Evolutionary conservation across 1,139 yeast species (phyloP), one percentile per base, ranked within the genome.

Genomic region (Saccharomycopsis phalli): DNA sequence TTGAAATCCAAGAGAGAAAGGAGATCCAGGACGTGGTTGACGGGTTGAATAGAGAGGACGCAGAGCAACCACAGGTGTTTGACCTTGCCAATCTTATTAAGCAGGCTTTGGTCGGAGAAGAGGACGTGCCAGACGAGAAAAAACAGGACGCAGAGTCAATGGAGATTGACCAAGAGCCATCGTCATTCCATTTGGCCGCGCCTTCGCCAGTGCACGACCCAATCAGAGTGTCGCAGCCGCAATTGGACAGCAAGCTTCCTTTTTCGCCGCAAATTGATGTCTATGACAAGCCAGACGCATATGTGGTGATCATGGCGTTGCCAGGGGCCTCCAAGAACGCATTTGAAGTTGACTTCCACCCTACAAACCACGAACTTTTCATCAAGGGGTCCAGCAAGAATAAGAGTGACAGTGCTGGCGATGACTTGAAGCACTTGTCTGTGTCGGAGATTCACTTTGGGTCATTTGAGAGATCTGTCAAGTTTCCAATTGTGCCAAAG

Each of bases 181-280:
- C 54, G 47, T 37, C 55, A 39, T 44, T 51, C 48, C 57, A 54
- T 51, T 45, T 55, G 37, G 50, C 48, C 34, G 62, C 57, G 18
- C 61, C 61, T 43, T 51, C 61, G 16, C 65, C 65, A 30, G 53
- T 53, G 39, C 56, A 60, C 44, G 71, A 60, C 34, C 63, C 67
- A 7, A 47, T 66, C 26, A 65, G 68, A 51, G 62, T 69, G 10
- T 68, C 74, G 6, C 63, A 65, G 37, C 71, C 73, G 5, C 70
- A 68, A 46, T 49, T 57, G 30, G 57, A 60, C n/a, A 54, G 62
- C 34, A 57, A 59, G 16, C 45, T 63, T 34, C 74, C 74, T 48
- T 70, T 69, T 43, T 63, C 76, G 4, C 79, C 80, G n/a, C 68
- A 71, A 39, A 58, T 72, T 6, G 76, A 74, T 49, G 66, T 74